Base-by-base conservation (phyloP, 306 rosid species). In the Psophocarpus tetragonolobus region DNA sequence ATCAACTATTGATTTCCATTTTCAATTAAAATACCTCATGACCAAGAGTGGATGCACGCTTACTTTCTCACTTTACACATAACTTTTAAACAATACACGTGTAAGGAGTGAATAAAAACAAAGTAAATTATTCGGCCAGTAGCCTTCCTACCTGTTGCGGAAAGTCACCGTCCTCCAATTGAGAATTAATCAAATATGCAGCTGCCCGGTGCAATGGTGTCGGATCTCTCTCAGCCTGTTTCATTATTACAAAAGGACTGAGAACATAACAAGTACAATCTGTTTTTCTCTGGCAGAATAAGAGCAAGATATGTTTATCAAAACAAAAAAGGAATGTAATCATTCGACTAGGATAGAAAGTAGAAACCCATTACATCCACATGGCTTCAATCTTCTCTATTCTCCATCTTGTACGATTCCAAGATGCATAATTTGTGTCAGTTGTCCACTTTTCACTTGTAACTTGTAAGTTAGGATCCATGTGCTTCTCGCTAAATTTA, bases 161-260 rank as follows among this genome's bases (percentile, higher is more conserved):
- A 81, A 86, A 93, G 81, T 93, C 98, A 47, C 98, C 98, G 8
- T 85, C 66, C 76, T 91, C 97, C 91, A 93, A 71, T 89, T 93
- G 98, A 36, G 90, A 82, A 85, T 93, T 93, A 74, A 93, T 87
- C 88, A 89, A 85, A 79, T 24, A 75, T 63, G 84, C 80, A 44
- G 97, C 98, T 50, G 93, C 97, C 24, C 86, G 87, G 73, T 93
- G 98, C 90, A 91, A 62, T 13, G 97, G 94, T 6, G 54, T 68
- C 17, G 89, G 87, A 79, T 93, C 94, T 87, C 97, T 89, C 82
- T 88, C 74, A 0, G 89, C 93, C 98, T 93, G 85, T 76, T 83
- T 20, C 73, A 68, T 44, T 41, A 47, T 61, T 29, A 56, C 4
- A 3, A 57, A 61, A 35, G 30, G 23, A 26, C 17, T 36, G 44